Percentiles rank a stretch among this genome's conserved stretches.
phyloP scores from a whole-genome alignment of 768 basidiomycete genomes.

The Mycena leptocephala region DNA sequence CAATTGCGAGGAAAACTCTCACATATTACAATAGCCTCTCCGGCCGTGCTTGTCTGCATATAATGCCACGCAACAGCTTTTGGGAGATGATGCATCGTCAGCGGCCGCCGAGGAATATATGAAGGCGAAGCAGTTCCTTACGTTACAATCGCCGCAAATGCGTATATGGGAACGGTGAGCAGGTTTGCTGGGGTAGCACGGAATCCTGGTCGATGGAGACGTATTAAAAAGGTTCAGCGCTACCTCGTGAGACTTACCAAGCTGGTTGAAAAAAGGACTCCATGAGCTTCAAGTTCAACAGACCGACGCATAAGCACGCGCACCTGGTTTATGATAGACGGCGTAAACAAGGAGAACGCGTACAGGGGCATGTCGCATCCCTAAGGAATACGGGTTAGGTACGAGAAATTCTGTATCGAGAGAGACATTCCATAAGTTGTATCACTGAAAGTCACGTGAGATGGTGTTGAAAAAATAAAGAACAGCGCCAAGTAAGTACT shows the following conservation, averaged over 20 bases:
- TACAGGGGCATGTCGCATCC: slow-evolving; percentile 76
- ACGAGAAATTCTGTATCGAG: slow-evolving; percentile 54
- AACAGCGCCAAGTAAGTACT: slow-evolving; percentile 64
- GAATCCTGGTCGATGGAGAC: slow-evolving; percentile 58
- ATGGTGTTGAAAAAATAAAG: not conserved
- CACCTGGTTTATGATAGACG: slow-evolving; percentile 74
- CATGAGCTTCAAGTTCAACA: not conserved
- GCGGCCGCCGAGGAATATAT: too few species aligned
- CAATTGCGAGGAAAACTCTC: too few species aligned
- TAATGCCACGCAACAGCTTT: slow-evolving; percentile 17
- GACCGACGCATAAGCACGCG: slow-evolving; percentile 23
- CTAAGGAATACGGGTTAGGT: too few species aligned
- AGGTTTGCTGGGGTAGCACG: slow-evolving; percentile 78
- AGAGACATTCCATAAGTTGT: not conserved
- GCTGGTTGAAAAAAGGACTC: slow-evolving; percentile 41
- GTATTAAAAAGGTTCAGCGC: too few species aligned
- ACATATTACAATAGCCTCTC: too few species aligned
- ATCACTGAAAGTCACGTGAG: slow-evolving; percentile 8
- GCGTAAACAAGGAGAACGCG: slow-evolving; percentile 66
- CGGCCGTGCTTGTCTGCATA: slow-evolving; percentile 42
- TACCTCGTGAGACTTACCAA: slow-evolving; percentile 50
- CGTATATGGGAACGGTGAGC: slow-evolving; percentile 84
- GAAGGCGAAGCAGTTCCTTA: slow-evolving; percentile 45
- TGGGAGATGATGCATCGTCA: not conserved
- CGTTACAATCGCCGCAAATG: slow-evolving; percentile 80